Conservation (phyloP, 2,329 filamentous ascomycete genomes). For the Apiospora rasikravindrae region DNA sequence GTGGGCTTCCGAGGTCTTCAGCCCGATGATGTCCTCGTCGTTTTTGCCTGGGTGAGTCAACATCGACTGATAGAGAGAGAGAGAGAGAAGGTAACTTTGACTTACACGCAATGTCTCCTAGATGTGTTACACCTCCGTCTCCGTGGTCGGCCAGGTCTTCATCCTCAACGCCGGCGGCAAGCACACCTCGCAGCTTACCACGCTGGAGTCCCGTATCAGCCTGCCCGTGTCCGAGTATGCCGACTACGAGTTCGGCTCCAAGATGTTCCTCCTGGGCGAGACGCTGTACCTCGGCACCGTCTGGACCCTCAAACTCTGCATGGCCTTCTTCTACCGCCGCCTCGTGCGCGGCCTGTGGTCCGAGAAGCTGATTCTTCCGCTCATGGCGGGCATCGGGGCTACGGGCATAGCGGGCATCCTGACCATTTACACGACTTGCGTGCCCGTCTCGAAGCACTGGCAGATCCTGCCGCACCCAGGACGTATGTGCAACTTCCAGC, state of each 20-base stretch:
- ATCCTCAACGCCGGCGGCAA: slow-evolving; percentile 35
- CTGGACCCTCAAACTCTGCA: slow-evolving; percentile 48
- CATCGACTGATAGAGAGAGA: too few relatives aligned
- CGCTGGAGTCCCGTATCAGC: slow-evolving; percentile 35
- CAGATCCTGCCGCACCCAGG: slow-evolving; percentile 44
- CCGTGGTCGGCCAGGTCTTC: slow-evolving; percentile 28
- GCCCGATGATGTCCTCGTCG: slow-evolving; percentile 42
- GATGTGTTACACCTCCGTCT: slow-evolving; percentile 20
- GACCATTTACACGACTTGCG: slow-evolving; percentile 34
- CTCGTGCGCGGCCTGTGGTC: slow-evolving; percentile 43
- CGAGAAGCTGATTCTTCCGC: slow-evolving; percentile 42
- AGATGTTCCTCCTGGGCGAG: slow-evolving; percentile 43
- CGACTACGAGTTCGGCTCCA: slow-evolving; percentile 39
- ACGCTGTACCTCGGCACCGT: slow-evolving; percentile 42
- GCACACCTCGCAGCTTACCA: slow-evolving; percentile 37
- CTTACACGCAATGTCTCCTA: background rate
- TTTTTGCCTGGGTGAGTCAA: slow-evolving; percentile 35
- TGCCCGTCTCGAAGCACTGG: slow-evolving; percentile 42
- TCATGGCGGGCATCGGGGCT: slow-evolving; percentile 37
- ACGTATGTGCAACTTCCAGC: slow-evolving; percentile 32
- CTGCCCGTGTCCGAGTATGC: slow-evolving; percentile 36
- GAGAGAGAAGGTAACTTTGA: too few relatives aligned
- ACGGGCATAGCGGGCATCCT: slow-evolving; percentile 37
- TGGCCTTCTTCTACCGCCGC: slow-evolving; percentile 46
- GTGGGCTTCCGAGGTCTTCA: slow-evolving; percentile 40